A percentile compares a stretch with the other conserved stretches of the same genome.
These are phyloP conservation scores for Xylariaceae sp. DNA, from an alignment of 2,329 filamentous ascomycete genomes.

Conservation along the genomic window DNA sequence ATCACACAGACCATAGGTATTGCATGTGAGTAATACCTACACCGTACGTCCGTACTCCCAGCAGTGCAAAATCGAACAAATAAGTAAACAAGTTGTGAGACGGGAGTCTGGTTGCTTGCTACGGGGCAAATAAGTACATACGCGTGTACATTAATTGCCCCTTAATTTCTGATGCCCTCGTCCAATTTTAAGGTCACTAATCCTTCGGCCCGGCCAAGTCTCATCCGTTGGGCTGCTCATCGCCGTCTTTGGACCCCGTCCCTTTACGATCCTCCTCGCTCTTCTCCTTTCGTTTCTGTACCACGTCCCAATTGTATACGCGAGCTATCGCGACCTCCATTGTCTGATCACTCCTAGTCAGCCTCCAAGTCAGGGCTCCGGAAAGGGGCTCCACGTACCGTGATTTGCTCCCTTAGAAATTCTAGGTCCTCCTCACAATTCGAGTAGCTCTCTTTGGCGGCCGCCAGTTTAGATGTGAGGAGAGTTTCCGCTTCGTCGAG, in stretches of 20 bases:
- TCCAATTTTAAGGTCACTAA: slow-evolving; percentile 1
- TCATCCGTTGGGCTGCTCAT: slow-evolving; percentile 37
- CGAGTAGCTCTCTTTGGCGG: slow-evolving; percentile 73
- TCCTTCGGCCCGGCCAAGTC: background rate
- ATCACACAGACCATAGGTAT: too few species aligned
- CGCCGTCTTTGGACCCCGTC: slow-evolving; percentile 38
- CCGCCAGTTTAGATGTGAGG: slow-evolving; percentile 69
- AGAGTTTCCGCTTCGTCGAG: slow-evolving; percentile 80
- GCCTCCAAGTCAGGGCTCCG: background rate
- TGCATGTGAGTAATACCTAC: too few species aligned
- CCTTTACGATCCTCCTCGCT: slow-evolving; percentile 52
- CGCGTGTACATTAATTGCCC: background rate
- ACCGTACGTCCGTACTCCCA: too few species aligned
- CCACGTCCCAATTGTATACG: slow-evolving; percentile 99
- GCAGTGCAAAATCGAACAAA: too few species aligned
- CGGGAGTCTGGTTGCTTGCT: background rate
- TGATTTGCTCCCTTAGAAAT: slow-evolving; percentile 94
- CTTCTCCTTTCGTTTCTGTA: slow-evolving; percentile 90
- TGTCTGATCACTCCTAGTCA: slow-evolving; percentile 54
- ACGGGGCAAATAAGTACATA: background rate
- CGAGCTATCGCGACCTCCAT: slow-evolving; percentile 94
- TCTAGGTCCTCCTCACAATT: slow-evolving; percentile 96
- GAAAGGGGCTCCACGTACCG: slow-evolving; percentile 51
- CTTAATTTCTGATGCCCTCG: slow-evolving; percentile 6
- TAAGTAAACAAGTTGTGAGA: background rate